These are phyloP conservation scores for Insectozyma bohioensis DNA, from an alignment of 1,139 yeast species.

Conservation along the genomic window DNA sequence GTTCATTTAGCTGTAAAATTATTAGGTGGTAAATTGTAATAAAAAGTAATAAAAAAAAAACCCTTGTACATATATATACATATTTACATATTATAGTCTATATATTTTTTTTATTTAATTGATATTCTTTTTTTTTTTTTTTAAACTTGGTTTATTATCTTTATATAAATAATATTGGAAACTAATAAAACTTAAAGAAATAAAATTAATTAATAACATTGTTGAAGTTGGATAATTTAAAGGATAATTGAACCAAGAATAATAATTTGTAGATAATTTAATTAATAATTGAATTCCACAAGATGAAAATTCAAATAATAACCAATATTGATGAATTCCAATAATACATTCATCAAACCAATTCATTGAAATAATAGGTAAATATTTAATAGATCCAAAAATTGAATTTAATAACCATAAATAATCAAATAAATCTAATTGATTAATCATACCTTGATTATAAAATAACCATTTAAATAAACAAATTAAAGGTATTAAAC, in stretches of 20 bases:
- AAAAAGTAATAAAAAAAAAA: conserved; percentile 1
- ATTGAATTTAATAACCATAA: conserved; percentile 27
- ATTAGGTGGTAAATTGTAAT: conserved; percentile 62
- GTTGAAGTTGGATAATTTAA: conserved; percentile 26
- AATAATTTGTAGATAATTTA: neutral
- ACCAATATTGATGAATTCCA: conserved; percentile 18
- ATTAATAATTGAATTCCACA: conserved; percentile 2
- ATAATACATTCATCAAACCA: conserved; percentile 21
- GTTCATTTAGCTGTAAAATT: conserved; percentile 66
- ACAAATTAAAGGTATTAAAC: conserved; percentile 10
- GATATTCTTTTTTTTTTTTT: too few species aligned
- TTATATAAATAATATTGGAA: conserved; percentile 15
- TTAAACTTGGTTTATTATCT: too few species aligned
- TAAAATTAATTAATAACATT: conserved; percentile 10
- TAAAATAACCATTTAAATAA: conserved; percentile 8
- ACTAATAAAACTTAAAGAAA: conserved; percentile 10
- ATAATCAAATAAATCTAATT: conserved; percentile 29
- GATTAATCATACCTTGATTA: conserved; percentile 11
- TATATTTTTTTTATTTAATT: too few species aligned
- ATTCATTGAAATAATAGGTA: conserved; percentile 33
- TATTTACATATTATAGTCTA: neutral
- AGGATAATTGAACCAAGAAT: conserved; percentile 25
- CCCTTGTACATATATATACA: neutral
- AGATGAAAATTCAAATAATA: conserved; percentile 2
- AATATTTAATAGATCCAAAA: conserved; percentile 15